Evolutionary conservation across 805 yeast species (phyloP), one percentile per base, ranked within the genome.

Genomic region (Dipodascus geniculatus): DNA sequence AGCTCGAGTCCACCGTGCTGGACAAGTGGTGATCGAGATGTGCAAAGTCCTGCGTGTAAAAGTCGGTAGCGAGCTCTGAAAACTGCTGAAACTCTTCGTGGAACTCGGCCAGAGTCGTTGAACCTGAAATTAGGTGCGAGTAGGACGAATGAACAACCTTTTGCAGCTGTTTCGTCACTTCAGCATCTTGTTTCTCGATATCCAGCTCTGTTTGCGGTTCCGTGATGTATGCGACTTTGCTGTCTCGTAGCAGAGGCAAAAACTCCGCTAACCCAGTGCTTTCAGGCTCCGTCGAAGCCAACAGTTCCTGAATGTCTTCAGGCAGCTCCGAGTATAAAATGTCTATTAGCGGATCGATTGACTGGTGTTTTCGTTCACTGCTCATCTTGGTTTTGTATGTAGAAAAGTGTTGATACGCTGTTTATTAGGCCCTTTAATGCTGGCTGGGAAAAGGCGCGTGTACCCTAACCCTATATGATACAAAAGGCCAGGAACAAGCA

Each of bases 71-170:
- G 2, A 22, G 42, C 1, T 22, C 31, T 17, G 52, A 33, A 47
- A 60, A 58, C 16, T 47, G 52, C 2, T 35, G 51, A 49, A 55
- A 60, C 24, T 35, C 23, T 9, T 16, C 51, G 2, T 42, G 23
- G 9, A 58, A 51, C 11, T 53, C 48, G 9, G 48, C 20, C 11
- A 57, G 16, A 3, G 58, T 17, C 6, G 20, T 38, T 38, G 44
- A 38, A 4, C 44, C 44, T 38, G 44, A 38, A 6, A 38, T 38
- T 3, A 38, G 44, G 6, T 38, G 4, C 14, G 44, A 17, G 20
- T 38, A 38, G 8, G 17, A 38, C 19, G 44, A 38, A 17, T 38
- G 44, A n/a, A 38, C 44, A 17, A 17, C 20, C 8, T 14, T 9
- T 16, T 38, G 44, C 20, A 38, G 44, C 44, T 38, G 4, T 38